Conservation (phyloP, 495 filamentous ascomycete species). For the Hyaloscypha finlandica region DNA sequence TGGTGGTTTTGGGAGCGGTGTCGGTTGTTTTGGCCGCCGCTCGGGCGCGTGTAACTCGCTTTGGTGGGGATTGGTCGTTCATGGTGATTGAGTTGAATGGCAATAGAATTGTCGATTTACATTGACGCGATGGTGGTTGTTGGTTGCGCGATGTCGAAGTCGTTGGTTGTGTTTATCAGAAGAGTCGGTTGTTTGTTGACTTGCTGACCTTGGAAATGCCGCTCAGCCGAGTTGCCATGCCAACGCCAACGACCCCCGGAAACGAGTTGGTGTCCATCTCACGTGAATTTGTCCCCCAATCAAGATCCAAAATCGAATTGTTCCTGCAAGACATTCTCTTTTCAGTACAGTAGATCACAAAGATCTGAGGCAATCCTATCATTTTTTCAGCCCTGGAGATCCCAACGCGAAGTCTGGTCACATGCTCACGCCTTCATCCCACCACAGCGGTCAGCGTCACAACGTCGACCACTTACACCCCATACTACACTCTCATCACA, state of each 20-base stretch:
- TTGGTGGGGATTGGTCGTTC: constrained; percentile 54
- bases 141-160: constrained; percentile 5
- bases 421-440: too few species aligned
- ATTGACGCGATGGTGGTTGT: constrained; percentile 19
- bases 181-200: neutral
- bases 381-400: too few species aligned
- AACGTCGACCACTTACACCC: too few species aligned
- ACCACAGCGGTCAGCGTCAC: too few species aligned
- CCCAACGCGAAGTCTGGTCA: too few species aligned
- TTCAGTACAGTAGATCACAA: too few species aligned
- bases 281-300: neutral
- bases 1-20: constrained; percentile 35
- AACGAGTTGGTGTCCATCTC: neutral
- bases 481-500: too few species aligned
- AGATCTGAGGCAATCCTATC: too few species aligned
- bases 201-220: neutral
- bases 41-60: constrained; percentile 61
- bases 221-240: constrained; percentile 13
- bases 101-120: constrained; percentile 10
- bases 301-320: too few species aligned
- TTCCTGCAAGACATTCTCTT: too few species aligned
- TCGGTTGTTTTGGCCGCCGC: constrained; percentile 49
- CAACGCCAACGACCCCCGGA: constrained; percentile 4
- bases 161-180: constrained; percentile 13
- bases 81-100: constrained; percentile 30